Evolutionary conservation across 306 rosid genomes (phyloP), one percentile per base, ranked within the genome.

Genomic region (Datisca glomerata): DNA sequence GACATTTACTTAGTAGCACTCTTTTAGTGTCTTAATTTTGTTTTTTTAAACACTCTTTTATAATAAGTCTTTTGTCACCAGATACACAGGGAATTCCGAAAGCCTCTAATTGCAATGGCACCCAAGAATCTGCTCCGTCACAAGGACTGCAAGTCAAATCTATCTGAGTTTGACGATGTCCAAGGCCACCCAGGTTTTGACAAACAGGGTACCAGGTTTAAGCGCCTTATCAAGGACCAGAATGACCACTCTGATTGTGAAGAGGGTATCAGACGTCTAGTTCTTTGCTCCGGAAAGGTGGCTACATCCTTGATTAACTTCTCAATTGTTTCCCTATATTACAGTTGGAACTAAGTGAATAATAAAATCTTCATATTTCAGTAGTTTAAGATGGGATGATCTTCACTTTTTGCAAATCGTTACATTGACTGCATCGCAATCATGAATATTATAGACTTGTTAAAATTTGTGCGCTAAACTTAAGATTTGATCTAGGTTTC

Each of bases 131-230:
- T 91, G 41, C 93, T 91, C 43, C 84, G 96, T 22, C 93, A 85
- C 43, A 84, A 80, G 74, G 85, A 81, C 27, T 84, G 98, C 60
- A 78, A 70, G 64, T 91, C 98, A 51, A 84, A 84, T 60, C 57
- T 91, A 51, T 84, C 96, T 0, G 96, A 91, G 73, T 91, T 91
- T 47, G 98, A 91, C 68, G 98, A 91, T 66, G 96, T 84, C 49
- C 78, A 78, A 80, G 98, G 98, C 50, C 98, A 91, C 64, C 80
- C 93, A 33, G 98, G 98, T 61, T 91, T 91, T 59, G 98, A 89
- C 78, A 80, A 89, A 57, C 95, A 89, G 62, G 98, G 98, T 41
- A 89, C 98, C 58, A 68, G 95, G 75, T 89, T 89, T 69, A 91
- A 91, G 69, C 98, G 94, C 20, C 87, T 91, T 44, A 80, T 91